Evolutionary conservation across 345 rosid species (phyloP), one percentile per base, ranked within the genome.

Genomic region (Geranium brycei): DNA sequence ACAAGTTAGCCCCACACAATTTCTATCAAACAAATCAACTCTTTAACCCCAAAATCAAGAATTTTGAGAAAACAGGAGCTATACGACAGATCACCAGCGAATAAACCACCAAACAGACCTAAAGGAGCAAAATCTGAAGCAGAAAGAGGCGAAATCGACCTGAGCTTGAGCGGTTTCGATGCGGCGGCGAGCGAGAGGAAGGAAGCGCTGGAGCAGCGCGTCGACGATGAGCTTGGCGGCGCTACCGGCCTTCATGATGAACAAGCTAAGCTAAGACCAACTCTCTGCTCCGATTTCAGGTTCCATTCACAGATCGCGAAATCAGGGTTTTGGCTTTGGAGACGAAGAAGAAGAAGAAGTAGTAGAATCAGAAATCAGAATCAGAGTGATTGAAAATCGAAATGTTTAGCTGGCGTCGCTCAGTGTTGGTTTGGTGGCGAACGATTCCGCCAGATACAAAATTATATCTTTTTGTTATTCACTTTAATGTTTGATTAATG

Each of bases 151-250:
- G 60, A 23, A 14, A 62, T 60, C 1, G 62, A 91, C 97, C 95
- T 93, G 99, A 67, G 95, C 97, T 71, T 93, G 99, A 66, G 99
- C 99, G 3, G 99, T 93, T 78, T 93, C 97, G 67, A 93, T 90
- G 68, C 96, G 95, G 18, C 97, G 96, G 63, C 99, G 69, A 3
- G 97, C 99, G 57, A 90, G 95, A 19, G 99, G 99, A 10, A 93
- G 87, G 69, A 93, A 93, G 38, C 95, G 96, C 78, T 90, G 99
- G 61, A 93, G 87, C 72, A 93, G 77, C 53, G 99, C 96, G 71
- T 90, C 97, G 38, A 93, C 99, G 61, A 93, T 90, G 83, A 88
- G 72, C 76, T 90, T 93, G 56, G 97, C 99, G 5, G 95, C 96
- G 74, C 96, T 85, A 62, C 91, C 96, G 5, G 93, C 84, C 81